Evolutionary conservation across 768 basidiomycete species (phyloP).

Genomic region (Auricularia auricula-judae): DNA sequence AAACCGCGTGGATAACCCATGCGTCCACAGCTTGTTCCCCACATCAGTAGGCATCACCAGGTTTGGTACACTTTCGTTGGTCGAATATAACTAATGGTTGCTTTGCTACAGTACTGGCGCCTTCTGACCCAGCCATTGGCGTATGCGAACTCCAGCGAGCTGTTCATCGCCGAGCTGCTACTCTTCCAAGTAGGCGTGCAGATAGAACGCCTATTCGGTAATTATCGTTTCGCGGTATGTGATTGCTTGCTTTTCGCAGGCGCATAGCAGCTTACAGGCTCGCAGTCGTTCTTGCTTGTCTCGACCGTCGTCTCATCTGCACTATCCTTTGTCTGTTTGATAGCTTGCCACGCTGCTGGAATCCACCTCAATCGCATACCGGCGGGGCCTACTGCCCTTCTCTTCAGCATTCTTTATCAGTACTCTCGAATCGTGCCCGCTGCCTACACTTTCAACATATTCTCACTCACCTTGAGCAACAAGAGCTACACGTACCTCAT

Average conservation of each 20-base stretch:
- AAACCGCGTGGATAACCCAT: neutral
- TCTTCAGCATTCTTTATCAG: slow-evolving; percentile 79
- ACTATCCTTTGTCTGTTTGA: slow-evolving; percentile 52
- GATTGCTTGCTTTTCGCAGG: neutral
- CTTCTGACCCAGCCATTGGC: slow-evolving; percentile 61
- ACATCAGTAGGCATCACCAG: slow-evolving; percentile 84
- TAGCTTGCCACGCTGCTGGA: slow-evolving; percentile 55
- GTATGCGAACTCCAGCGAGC: slow-evolving; percentile 77
- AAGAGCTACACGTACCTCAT: slow-evolving; percentile 66
- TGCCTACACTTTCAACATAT: slow-evolving; percentile 64
- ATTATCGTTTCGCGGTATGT: slow-evolving; percentile 75
- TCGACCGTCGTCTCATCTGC: slow-evolving; percentile 56
- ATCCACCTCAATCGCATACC: slow-evolving; percentile 52
- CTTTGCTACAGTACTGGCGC: slow-evolving; percentile 71
- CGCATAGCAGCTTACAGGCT: slow-evolving; percentile 6
- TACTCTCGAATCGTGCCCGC: slow-evolving; percentile 68
- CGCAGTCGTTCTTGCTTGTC: slow-evolving; percentile 67
- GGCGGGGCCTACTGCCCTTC: slow-evolving; percentile 59
- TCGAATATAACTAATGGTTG: slow-evolving; percentile 5
- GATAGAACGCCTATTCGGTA: slow-evolving; percentile 80
- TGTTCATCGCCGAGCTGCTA: slow-evolving; percentile 64
- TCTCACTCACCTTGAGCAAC: slow-evolving; percentile 63
- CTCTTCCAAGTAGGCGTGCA: slow-evolving; percentile 60
- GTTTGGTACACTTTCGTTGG: slow-evolving; percentile 26
- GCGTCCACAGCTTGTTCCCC: slow-evolving; percentile 57